Percentiles rank a stretch among this genome's conserved stretches.
Conservation (phyloP, 352 stramenopile genomes). For the Pythium utonaiense region DNA sequence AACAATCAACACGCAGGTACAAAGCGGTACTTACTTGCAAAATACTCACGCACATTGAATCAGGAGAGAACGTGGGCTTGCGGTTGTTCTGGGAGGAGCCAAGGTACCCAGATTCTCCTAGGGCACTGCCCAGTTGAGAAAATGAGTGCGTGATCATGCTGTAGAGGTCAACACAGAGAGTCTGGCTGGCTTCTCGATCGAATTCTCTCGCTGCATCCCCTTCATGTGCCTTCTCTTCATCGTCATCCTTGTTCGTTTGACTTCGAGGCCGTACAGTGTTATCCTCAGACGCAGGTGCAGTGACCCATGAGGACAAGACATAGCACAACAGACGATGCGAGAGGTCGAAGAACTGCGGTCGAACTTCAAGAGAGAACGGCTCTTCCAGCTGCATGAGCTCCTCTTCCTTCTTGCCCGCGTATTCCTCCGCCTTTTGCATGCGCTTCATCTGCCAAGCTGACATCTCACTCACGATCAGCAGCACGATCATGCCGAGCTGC, state of each 20-base stretch:
- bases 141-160: slow-evolving; percentile 26
- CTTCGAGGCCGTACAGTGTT: neutral
- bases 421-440: slow-evolving; percentile 81
- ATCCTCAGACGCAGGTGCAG: neutral
- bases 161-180: slow-evolving; percentile 23
- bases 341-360: slow-evolving; percentile 67
- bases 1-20: neutral
- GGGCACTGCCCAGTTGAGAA: slow-evolving; percentile 13
- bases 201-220: neutral
- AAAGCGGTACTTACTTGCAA: slow-evolving; percentile 35
- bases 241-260: neutral
- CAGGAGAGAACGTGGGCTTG: slow-evolving; percentile 41
- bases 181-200: slow-evolving; percentile 10
- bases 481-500: slow-evolving; percentile 69
- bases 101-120: slow-evolving; percentile 15
- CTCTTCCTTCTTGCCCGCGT: slow-evolving; percentile 60
- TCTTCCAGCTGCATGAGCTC: slow-evolving; percentile 77
- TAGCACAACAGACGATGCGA: slow-evolving; percentile 58
- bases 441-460: slow-evolving; percentile 88
- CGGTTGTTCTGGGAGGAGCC: slow-evolving; percentile 15
- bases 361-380: slow-evolving; percentile 81
- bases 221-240: slow-evolving; percentile 11
- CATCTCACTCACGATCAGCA: slow-evolving; percentile 73
- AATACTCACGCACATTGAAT: slow-evolving; percentile 65
- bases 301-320: slow-evolving; percentile 60